phyloP scores from a whole-genome alignment of 2,329 filamentous ascomycete genomes.

The Venturia nashicola region DNA sequence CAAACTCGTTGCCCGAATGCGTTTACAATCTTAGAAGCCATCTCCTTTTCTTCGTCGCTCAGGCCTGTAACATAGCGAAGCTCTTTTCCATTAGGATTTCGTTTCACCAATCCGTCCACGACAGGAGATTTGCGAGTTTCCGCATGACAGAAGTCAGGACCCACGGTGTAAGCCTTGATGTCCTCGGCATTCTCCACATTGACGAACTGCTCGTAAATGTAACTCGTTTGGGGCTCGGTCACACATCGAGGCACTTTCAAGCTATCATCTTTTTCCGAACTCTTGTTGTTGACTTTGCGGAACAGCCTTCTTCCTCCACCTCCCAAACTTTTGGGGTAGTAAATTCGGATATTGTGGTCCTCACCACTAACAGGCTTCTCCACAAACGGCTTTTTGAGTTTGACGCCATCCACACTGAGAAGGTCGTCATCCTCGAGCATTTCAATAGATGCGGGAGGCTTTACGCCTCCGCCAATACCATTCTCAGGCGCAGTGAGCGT shows the following conservation, averaged over 20 bases:
- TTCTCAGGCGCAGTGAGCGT: conserved; percentile 57
- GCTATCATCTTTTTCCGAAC: conserved; percentile 79
- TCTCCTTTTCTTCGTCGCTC: conserved; percentile 65
- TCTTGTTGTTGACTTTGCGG: conserved; percentile 97
- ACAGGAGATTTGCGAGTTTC: conserved; percentile 96
- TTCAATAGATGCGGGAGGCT: conserved; percentile 56
- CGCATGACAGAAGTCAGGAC: conserved; percentile 83
- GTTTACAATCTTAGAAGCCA: conserved; percentile 79
- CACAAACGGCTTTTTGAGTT: conserved; percentile 86
- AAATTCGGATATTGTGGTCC: conserved; percentile 98
- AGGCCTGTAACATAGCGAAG: conserved; percentile 87
- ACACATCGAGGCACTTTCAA: conserved; percentile 69
- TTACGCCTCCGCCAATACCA: conserved; percentile 47
- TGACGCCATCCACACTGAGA: conserved; percentile 71
- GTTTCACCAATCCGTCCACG: conserved; percentile 86
- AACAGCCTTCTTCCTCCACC: conserved; percentile 88
- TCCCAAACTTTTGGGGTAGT: conserved; percentile 77
- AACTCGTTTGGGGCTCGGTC: conserved; percentile 69
- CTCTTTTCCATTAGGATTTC: conserved; percentile 96
- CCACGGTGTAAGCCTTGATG: conserved; percentile 97
- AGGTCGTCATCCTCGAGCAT: conserved; percentile 84
- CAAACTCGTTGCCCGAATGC: conserved; percentile 93
- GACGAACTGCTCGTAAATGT: conserved; percentile 95
- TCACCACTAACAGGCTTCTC: conserved; percentile 98
- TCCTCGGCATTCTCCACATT: conserved; percentile 95